Conservation (phyloP, 2,329 filamentous ascomycete species). For the Emmonsiellopsis sp. region DNA sequence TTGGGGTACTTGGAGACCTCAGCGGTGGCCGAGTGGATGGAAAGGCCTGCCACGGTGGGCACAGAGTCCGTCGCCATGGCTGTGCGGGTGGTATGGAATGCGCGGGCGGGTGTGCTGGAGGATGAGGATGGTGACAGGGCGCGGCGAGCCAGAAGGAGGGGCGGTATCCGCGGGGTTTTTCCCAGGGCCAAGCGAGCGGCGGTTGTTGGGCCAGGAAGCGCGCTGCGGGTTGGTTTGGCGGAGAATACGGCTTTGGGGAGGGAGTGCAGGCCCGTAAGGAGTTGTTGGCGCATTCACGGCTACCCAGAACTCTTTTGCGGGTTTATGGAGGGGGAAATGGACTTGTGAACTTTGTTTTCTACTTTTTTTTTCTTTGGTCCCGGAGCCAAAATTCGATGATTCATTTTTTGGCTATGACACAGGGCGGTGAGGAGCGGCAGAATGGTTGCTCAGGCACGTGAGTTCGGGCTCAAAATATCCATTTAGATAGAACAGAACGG, state of each 20-base stretch:
- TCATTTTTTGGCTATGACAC: neutral
- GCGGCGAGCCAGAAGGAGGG: constrained; percentile 8
- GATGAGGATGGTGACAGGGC: constrained; percentile 4
- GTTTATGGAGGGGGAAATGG: neutral
- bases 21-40: constrained; percentile 28
- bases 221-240: neutral
- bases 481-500: no score
- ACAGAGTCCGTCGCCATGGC: constrained; percentile 27
- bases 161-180: neutral
- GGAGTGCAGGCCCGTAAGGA: constrained; percentile 4
- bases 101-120: neutral
- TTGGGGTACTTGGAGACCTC: constrained; percentile 30
- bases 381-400: neutral
- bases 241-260: constrained; percentile 1
- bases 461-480: neutral
- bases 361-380: neutral
- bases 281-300: constrained; percentile 9
- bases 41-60: constrained; percentile 28
- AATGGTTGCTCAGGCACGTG: neutral
- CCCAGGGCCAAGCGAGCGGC: neutral
- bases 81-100: constrained; percentile 7
- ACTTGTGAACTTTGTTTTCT: neutral
- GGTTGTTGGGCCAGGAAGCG: neutral
- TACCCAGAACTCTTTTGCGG: neutral
- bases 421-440: neutral